These are phyloP conservation scores for Talaromyces sp. DNA, from an alignment of 2,329 filamentous ascomycete species.

Conservation along the genomic window DNA sequence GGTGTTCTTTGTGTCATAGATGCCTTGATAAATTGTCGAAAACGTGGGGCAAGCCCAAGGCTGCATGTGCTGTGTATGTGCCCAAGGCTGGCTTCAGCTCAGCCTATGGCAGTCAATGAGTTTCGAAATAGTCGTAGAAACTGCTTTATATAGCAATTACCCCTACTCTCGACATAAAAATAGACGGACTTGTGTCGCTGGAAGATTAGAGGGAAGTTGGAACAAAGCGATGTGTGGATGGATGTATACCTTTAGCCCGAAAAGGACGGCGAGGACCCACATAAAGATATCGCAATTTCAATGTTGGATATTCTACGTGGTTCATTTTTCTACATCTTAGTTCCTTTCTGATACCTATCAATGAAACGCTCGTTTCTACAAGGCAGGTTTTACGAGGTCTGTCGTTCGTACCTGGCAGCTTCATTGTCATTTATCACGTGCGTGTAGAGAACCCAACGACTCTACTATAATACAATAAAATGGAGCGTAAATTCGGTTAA, in stretches of 20 bases:
- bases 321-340: background rate
- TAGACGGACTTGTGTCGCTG: background rate
- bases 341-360: background rate
- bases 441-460: constrained; percentile 17
- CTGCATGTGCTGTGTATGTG: background rate
- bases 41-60: background rate
- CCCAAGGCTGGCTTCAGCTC: background rate
- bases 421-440: constrained; percentile 5
- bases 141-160: background rate
- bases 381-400: background rate
- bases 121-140: background rate
- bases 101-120: background rate
- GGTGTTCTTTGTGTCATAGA: background rate
- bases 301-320: background rate
- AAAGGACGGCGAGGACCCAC: background rate
- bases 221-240: background rate
- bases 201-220: background rate
- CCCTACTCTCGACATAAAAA: background rate
- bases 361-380: background rate
- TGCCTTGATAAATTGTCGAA: background rate
- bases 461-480: constrained; percentile 23
- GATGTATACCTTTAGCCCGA: background rate
- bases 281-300: background rate
- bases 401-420: background rate
- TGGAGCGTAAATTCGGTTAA: constrained; percentile 13